These are phyloP conservation scores for Pistacia vera DNA, from an alignment of 345 rosid species.

Conservation along the genomic window DNA sequence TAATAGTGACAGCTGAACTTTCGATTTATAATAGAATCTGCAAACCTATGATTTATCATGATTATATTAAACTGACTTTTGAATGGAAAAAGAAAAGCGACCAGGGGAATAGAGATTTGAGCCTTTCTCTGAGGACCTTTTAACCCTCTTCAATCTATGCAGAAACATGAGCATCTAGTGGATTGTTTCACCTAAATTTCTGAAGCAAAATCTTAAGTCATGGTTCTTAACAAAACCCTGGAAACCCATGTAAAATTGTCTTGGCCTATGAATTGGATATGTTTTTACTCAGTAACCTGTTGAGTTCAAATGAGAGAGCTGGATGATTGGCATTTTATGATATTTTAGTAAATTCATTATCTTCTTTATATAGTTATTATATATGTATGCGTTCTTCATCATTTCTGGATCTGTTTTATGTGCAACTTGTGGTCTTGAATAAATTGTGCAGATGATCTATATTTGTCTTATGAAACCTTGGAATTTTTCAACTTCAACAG, in stretches of 20 bases:
- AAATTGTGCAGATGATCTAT: slow-evolving; percentile 1
- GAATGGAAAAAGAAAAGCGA: neutral
- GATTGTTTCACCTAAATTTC: neutral
- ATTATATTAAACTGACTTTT: too few relatives aligned
- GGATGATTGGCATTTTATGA: neutral
- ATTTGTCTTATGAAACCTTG: neutral
- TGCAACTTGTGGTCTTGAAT: neutral
- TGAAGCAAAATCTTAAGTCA: too few relatives aligned
- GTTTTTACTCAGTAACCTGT: neutral
- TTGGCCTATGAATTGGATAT: neutral
- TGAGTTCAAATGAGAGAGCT: neutral
- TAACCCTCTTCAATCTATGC: neutral
- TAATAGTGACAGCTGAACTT: neutral
- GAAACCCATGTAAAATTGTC: neutral
- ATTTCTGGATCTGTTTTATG: neutral
- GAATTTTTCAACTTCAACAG: slow-evolving; percentile 37
- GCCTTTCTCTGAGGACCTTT: neutral
- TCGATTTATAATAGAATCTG: neutral
- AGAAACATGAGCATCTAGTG: neutral
- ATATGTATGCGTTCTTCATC: too few relatives aligned
- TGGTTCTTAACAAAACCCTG: neutral
- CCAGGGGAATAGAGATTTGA: neutral
- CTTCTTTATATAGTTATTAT: neutral
- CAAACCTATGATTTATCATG: neutral
- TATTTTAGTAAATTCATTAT: neutral